Evolutionary conservation across 208 protist species (phyloP).

Genomic region (Balamuthia mandrillaris): DNA sequence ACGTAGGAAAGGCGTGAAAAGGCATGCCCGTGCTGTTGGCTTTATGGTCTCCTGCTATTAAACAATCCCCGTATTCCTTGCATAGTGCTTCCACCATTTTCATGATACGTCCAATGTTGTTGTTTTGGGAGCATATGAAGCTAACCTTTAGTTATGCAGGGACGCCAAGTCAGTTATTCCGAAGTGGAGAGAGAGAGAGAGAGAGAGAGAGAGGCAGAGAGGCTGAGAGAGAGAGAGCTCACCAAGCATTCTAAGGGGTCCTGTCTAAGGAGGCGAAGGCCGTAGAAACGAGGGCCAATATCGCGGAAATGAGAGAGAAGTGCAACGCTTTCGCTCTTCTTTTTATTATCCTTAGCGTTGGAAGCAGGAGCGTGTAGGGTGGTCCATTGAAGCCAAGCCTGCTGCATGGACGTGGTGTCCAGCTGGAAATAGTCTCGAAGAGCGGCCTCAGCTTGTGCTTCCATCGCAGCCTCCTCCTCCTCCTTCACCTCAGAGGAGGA

Average conservation of each 20-base stretch:
- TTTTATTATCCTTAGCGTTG: neutral
- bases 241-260: conserved; percentile 57
- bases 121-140: conserved; percentile 76
- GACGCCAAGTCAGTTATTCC: too few relatives aligned
- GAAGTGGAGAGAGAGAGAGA: neutral
- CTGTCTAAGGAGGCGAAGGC: conserved; percentile 51
- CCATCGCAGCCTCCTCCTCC: neutral
- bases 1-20: conserved; percentile 51
- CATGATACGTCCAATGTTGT: conserved; percentile 69
- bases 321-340: neutral
- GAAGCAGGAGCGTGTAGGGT: neutral
- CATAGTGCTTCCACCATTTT: conserved; percentile 47
- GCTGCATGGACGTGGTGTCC: neutral
- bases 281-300: neutral
- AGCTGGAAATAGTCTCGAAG: neutral
- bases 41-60: neutral
- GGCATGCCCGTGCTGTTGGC: neutral
- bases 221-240: neutral
- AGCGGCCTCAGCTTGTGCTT: neutral
- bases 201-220: neutral
- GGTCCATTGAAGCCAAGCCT: too few relatives aligned
- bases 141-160: too few relatives aligned
- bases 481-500: neutral
- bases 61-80: neutral
- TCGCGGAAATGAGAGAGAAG: conserved; percentile 34